A percentile compares a stretch with the other conserved stretches of the same genome.
These are phyloP conservation scores for Tolypocladium capitatum DNA, from an alignment of 2,329 filamentous ascomycete species.

Conservation along the genomic window DNA sequence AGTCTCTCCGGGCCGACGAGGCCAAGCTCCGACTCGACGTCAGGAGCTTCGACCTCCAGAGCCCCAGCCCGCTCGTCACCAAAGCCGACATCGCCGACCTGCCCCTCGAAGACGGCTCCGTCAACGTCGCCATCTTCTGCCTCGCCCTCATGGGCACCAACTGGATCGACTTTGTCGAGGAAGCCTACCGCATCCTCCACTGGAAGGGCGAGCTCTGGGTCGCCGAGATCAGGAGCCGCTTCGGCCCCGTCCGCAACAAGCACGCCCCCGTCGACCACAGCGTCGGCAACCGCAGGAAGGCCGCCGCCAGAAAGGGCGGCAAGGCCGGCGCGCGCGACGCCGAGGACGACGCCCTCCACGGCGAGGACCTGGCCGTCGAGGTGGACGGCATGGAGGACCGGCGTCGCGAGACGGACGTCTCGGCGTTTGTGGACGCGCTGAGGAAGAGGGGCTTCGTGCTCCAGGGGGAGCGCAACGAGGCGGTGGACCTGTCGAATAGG, in stretches of 20 bases:
- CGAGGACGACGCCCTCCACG: constrained; percentile 35
- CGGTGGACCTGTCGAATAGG: constrained; percentile 76
- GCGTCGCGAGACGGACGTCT: constrained; percentile 69
- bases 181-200: constrained; percentile 81
- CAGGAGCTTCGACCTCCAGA: constrained; percentile 77
- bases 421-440: constrained; percentile 74
- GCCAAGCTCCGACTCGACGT: constrained; percentile 60
- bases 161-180: constrained; percentile 93
- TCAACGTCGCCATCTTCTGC: constrained; percentile 89
- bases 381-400: constrained; percentile 54
- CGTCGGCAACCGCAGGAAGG: constrained; percentile 54
- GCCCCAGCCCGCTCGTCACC: constrained; percentile 63
- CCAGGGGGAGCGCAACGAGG: constrained; percentile 43
- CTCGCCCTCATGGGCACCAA: constrained; percentile 98
- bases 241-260: constrained; percentile 32
- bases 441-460: constrained; percentile 73
- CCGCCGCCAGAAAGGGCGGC: constrained; percentile 29
- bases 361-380: constrained; percentile 50
- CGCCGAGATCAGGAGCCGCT: constrained; percentile 90
- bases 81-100: constrained; percentile 79
- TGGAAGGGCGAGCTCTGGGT: constrained; percentile 97
- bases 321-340: constrained; percentile 23
- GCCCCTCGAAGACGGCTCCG: constrained; percentile 58
- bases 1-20: constrained; percentile 48
- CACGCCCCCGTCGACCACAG: constrained; percentile 47